Conservation (phyloP, 345 rosid species). For the Laguncularia racemosa region DNA sequence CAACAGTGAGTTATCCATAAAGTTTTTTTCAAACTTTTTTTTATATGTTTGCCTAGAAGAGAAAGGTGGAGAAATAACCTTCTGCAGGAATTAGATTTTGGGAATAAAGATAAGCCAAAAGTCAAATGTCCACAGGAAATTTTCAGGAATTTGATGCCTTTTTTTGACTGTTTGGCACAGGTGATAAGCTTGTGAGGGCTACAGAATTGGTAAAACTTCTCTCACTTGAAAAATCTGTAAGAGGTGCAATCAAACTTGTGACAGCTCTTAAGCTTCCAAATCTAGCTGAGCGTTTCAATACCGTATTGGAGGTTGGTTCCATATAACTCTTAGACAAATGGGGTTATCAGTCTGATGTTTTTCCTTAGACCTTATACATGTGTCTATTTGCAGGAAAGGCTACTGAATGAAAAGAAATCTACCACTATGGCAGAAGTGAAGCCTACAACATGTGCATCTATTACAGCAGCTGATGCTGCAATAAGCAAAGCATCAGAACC, state of each 20-base stretch:
- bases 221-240: slow-evolving; percentile 68
- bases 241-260: slow-evolving; percentile 85
- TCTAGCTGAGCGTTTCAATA: slow-evolving; percentile 79
- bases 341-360: neutral
- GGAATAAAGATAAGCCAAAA: neutral
- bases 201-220: slow-evolving; percentile 71
- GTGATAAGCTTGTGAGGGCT: slow-evolving; percentile 81
- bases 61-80: neutral
- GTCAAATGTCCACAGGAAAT: too few relatives aligned
- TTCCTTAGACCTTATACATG: slow-evolving; percentile 3
- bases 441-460: slow-evolving; percentile 10
- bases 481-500: slow-evolving; percentile 30
- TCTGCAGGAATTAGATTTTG: neutral
- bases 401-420: slow-evolving; percentile 46
- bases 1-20: slow-evolving; percentile 46
- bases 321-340: neutral
- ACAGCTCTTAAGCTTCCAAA: slow-evolving; percentile 87
- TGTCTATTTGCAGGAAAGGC: slow-evolving; percentile 49
- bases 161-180: slow-evolving; percentile 24
- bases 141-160: neutral
- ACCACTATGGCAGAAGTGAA: slow-evolving; percentile 11
- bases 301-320: slow-evolving; percentile 61
- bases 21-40: neutral
- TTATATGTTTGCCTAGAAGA: neutral
- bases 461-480: slow-evolving; percentile 17